A percentile compares a stretch with the other conserved stretches of the same genome.
phyloP scores from a whole-genome alignment of 352 stramenopile genomes.

The Phytopythium mirpurense region DNA sequence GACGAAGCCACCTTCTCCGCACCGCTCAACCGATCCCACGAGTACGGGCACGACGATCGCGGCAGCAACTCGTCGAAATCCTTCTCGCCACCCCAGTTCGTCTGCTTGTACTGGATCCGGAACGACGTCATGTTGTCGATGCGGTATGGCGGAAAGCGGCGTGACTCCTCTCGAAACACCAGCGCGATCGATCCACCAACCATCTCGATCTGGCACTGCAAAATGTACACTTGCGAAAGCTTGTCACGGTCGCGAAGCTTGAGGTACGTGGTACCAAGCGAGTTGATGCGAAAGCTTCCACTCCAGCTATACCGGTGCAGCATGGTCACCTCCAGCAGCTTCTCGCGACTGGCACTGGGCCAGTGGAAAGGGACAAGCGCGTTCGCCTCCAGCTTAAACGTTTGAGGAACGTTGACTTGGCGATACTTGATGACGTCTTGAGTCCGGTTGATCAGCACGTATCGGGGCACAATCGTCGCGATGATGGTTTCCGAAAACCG shows the following conservation, averaged over 20 bases:
- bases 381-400: conserved; percentile 63
- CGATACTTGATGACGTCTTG: conserved; percentile 82
- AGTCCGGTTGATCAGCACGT: conserved; percentile 87
- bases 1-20: conserved; percentile 53
- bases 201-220: conserved; percentile 86
- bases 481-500: conserved; percentile 85
- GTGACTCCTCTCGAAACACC: conserved; percentile 83
- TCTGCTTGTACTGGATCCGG: conserved; percentile 84
- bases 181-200: conserved; percentile 80
- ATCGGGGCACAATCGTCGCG: conserved; percentile 78
- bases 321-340: conserved; percentile 82
- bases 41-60: conserved; percentile 74
- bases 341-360: conserved; percentile 67
- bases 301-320: conserved; percentile 81
- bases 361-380: conserved; percentile 83
- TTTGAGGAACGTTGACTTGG: conserved; percentile 70
- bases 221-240: conserved; percentile 78
- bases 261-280: conserved; percentile 80
- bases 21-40: conserved; percentile 80
- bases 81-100: conserved; percentile 60
- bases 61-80: conserved; percentile 76
- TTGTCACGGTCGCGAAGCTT: conserved; percentile 76
- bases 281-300: conserved; percentile 83
- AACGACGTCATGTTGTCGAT: conserved; percentile 92
- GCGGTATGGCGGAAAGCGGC: conserved; percentile 83